A percentile compares a stretch with the other conserved stretches of the same genome.
Evolutionary conservation across 1,284 basidiomycete species (phyloP).

Genomic region (Quambalaria eucalypti): DNA sequence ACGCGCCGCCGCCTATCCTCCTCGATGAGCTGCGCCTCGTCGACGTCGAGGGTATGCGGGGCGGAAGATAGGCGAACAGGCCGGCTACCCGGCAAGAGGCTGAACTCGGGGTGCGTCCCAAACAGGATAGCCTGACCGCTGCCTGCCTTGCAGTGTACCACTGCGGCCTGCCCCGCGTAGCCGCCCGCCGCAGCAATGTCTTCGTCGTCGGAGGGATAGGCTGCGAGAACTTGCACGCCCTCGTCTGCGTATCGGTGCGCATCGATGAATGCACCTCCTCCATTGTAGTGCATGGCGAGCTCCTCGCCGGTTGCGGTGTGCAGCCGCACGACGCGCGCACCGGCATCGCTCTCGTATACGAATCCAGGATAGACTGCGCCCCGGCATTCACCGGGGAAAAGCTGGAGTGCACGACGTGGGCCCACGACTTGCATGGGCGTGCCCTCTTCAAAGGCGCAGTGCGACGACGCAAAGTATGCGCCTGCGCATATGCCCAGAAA

Average conservation of each 20-base stretch:
- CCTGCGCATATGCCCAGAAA: conserved; percentile 62
- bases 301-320: conserved; percentile 4
- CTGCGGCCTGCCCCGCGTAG: conserved; percentile 50
- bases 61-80: conserved; percentile 18
- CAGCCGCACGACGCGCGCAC: conserved; percentile 47
- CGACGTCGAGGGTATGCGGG: neutral
- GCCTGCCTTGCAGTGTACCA: conserved; percentile 53
- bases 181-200: neutral
- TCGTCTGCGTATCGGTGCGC: conserved; percentile 26
- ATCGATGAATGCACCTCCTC: conserved; percentile 52
- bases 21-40: neutral
- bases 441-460: conserved; percentile 52
- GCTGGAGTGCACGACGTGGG: conserved; percentile 52
- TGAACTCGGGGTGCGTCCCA: conserved; percentile 60
- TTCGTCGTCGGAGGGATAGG: conserved; percentile 36
- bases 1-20: neutral
- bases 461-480: conserved; percentile 53
- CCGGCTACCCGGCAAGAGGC: conserved; percentile 51
- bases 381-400: conserved; percentile 55
- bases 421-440: conserved; percentile 52
- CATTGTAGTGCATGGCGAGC: conserved; percentile 52
- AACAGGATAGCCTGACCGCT: conserved; percentile 58
- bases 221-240: conserved; percentile 48
- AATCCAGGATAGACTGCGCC: conserved; percentile 57
- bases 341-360: conserved; percentile 52